phyloP scores from a whole-genome alignment of 2,329 filamentous ascomycete genomes.

The Fusarium proliferatum region DNA sequence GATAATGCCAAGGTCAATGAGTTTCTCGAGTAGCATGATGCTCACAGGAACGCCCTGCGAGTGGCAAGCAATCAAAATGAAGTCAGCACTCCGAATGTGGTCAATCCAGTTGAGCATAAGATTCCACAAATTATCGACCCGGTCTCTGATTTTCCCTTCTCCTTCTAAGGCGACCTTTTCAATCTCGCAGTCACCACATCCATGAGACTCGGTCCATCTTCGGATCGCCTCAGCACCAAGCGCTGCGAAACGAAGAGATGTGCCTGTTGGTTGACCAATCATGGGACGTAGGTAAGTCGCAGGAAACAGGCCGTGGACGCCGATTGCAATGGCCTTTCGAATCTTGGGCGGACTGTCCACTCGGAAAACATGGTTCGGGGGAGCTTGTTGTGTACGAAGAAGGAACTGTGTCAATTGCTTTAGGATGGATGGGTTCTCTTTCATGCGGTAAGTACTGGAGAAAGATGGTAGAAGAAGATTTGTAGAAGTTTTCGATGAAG shows the following conservation, averaged over 20 bases:
- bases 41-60: slow-evolving; percentile 95
- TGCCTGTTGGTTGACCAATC: slow-evolving; percentile 94
- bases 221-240: slow-evolving; percentile 86
- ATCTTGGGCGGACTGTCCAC: slow-evolving; percentile 76
- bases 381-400: slow-evolving; percentile 64
- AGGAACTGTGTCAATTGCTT: slow-evolving; percentile 71
- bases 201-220: slow-evolving; percentile 80
- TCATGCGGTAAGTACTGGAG: slow-evolving; percentile 72
- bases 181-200: slow-evolving; percentile 81
- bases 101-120: slow-evolving; percentile 95
- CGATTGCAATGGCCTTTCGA: slow-evolving; percentile 89
- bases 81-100: slow-evolving; percentile 85
- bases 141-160: slow-evolving; percentile 89
- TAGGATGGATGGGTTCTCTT: slow-evolving; percentile 76
- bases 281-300: slow-evolving; percentile 88
- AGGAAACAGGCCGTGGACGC: slow-evolving; percentile 94
- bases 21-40: slow-evolving; percentile 90
- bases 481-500: slow-evolving; percentile 56
- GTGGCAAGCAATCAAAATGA: slow-evolving; percentile 92
- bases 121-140: slow-evolving; percentile 94
- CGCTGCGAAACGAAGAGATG: slow-evolving; percentile 91
- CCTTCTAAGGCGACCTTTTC: slow-evolving; percentile 96
- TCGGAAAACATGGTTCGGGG: slow-evolving; percentile 77
- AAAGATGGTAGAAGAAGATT: slow-evolving; percentile 80
- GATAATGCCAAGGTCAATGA: slow-evolving; percentile 90